phyloP scores from a whole-genome alignment of 2,329 filamentous ascomycete genomes.

The Penicillium sp. region DNA sequence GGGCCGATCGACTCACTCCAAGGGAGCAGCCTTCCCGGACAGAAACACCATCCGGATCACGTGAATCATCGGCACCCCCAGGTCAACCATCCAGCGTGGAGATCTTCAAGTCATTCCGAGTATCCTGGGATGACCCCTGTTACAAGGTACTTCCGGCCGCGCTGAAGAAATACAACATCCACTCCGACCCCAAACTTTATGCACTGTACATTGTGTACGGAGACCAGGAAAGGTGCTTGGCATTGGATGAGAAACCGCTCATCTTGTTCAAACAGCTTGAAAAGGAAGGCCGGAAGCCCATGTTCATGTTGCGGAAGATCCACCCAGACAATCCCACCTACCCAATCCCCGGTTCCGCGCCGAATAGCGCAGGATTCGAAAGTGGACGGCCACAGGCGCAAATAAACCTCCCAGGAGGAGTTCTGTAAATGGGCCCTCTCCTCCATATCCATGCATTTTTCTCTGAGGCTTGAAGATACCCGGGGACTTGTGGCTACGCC shows the following conservation, averaged over 20 bases:
- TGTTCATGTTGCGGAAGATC: conserved; percentile 93
- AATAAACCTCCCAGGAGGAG: conserved; percentile 24
- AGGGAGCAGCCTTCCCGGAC: conserved; percentile 38
- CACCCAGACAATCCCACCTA: conserved; percentile 45
- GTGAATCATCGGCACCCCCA: conserved; percentile 36
- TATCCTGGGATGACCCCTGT: conserved; percentile 97
- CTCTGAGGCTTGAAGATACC: conserved; percentile 29
- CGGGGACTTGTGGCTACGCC: conserved; percentile 12
- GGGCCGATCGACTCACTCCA: conserved; percentile 39
- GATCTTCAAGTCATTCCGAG: conserved; percentile 98
- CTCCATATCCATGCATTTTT: conserved; percentile 13
- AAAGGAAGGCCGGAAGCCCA: conserved; percentile 95
- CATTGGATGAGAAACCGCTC: conserved; percentile 87
- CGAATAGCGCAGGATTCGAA: conserved; percentile 39
- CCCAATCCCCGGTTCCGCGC: conserved; percentile 28
- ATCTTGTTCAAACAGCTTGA: conserved; percentile 97
- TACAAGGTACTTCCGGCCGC: conserved; percentile 95
- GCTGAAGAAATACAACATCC: conserved; percentile 97
- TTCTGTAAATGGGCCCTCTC: conserved; percentile 11
- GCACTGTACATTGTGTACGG: conserved; percentile 98
- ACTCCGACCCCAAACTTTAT: conserved; percentile 96
- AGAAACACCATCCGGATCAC: conserved; percentile 35
- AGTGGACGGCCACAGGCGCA: conserved; percentile 16
- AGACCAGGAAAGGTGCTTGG: conserved; percentile 94
- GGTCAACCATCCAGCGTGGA: conserved; percentile 65